A percentile compares a stretch with the other conserved stretches of the same genome.
Conservation (phyloP, 805 yeast genomes). For the Wickerhamomyces ciferrii region DNA sequence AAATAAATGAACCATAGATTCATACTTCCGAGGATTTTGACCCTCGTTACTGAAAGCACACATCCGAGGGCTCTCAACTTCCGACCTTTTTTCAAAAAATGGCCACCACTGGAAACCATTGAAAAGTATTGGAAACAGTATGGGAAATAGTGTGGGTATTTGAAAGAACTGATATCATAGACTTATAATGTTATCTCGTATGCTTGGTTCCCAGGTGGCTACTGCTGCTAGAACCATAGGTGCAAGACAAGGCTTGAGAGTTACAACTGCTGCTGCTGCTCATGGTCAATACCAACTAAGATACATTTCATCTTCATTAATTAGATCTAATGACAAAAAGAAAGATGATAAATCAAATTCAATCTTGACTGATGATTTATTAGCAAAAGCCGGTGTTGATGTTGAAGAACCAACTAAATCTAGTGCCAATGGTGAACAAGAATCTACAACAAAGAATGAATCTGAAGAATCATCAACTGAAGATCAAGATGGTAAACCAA, state of each 20-base stretch:
- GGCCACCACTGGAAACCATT: too few relatives aligned
- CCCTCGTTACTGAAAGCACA: too few relatives aligned
- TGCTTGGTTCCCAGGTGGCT: neutral
- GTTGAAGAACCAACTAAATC: constrained; percentile 30
- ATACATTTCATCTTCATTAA: constrained; percentile 12
- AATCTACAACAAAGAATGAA: neutral
- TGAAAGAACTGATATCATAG: too few relatives aligned
- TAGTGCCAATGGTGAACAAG: constrained; percentile 9
- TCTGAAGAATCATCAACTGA: constrained; percentile 15
- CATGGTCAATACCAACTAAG: constrained; percentile 6
- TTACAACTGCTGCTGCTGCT: too few relatives aligned
- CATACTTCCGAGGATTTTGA: too few relatives aligned
- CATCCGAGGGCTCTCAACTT: too few relatives aligned
- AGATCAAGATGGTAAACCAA: constrained; percentile 15
- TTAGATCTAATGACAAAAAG: constrained; percentile 13
- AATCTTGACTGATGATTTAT: constrained; percentile 73
- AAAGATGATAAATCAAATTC: constrained; percentile 31
- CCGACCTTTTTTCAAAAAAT: too few relatives aligned
- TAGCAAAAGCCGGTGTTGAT: constrained; percentile 82
- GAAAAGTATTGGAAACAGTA: too few relatives aligned
- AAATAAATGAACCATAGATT: too few relatives aligned
- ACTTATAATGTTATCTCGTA: neutral
- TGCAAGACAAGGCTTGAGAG: neutral
- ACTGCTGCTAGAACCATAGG: neutral
- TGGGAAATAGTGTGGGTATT: too few relatives aligned